Evolutionary conservation across 257 asterid genomes (phyloP), one percentile per base, ranked within the genome.

Genomic region (Craterostigma plantagineum): DNA sequence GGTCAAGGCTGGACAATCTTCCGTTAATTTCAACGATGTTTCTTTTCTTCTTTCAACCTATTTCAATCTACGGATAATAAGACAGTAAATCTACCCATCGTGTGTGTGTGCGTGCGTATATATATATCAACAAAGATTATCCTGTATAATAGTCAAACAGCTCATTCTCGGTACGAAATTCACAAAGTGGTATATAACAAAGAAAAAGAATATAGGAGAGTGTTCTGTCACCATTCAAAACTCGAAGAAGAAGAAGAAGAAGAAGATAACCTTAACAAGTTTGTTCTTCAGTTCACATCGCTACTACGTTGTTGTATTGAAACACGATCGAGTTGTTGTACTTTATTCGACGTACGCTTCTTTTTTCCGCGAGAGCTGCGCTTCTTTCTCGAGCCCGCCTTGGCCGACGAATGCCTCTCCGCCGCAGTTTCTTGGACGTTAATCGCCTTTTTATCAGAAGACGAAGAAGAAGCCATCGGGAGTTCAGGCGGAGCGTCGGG

Each of bases 401-500:
- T 83, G 47, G 68, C 23, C 18, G 65, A 50, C 7, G 70, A 49
- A 7, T 67, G 81, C 54, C 68, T 77, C 44, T 79, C 94, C 0
- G 61, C 46, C 59, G 13, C n/a, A n/a, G n/a, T 64, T 53, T 67
- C 60, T 38, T 68, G 75, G 51, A 60, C 38, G 7, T 17, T 45
- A 44, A 37, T 54, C 50, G 54, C 62, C 60, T 77, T 71, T 35
- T 69, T 83, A 46, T 36, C 44, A 16, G 63, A 38, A 14, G 75
- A 51, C 2, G 30, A 41, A 16, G 63, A 38, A 14, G 75, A 51
- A 23, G 30, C 30, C 30, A 23, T 23, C 12, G 82, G 78, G 64
- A 80, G 80, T 49, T 90, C 94, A 0, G 92, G 94, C 38, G 94
- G 91, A 59, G 87, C 70, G 57, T 84, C 94, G 0, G 99, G 99